phyloP scores from a whole-genome alignment of 2,329 filamentous ascomycete species.

The Gliomastix tumulicola region DNA sequence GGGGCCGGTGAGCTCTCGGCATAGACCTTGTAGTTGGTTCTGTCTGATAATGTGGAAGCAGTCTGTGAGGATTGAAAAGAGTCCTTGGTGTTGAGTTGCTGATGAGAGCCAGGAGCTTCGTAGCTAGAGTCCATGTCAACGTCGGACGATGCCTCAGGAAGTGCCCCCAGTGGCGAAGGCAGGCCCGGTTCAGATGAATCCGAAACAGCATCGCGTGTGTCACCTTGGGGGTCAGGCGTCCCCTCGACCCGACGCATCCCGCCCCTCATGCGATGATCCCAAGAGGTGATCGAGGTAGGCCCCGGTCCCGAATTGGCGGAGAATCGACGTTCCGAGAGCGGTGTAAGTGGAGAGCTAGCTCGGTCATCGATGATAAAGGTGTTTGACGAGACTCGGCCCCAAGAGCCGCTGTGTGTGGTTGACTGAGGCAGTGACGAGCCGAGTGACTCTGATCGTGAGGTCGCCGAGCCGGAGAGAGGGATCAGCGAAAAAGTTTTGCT shows the following conservation, averaged over 20 bases:
- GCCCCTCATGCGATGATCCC: constrained; percentile 47
- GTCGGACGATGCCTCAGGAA: too few species aligned
- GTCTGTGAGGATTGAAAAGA: constrained; percentile 9
- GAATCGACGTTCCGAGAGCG: constrained; percentile 29
- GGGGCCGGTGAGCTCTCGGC: constrained; percentile 32
- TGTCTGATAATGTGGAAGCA: constrained; percentile 39
- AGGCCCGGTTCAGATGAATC: too few species aligned
- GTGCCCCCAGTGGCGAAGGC: too few species aligned
- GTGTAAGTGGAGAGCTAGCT: constrained; percentile 41
- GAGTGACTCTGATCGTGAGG: constrained; percentile 16
- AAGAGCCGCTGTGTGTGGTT: constrained; percentile 38
- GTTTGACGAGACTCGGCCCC: constrained; percentile 37
- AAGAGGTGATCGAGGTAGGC: constrained; percentile 31
- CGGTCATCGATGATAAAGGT: constrained; percentile 40
- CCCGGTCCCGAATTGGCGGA: constrained; percentile 11
- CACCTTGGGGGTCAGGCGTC: constrained; percentile 27
- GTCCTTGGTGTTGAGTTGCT: constrained; percentile 2
- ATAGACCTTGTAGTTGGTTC: constrained; percentile 48
- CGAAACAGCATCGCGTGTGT: too few species aligned
- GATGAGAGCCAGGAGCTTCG: too few species aligned
- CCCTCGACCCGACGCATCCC: constrained; percentile 43
- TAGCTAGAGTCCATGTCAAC: too few species aligned
- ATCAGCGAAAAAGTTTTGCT: constrained; percentile 53
- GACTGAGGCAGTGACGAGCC: constrained; percentile 35
- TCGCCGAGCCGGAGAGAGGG: constrained; percentile 18